phyloP scores from a whole-genome alignment of 208 protist genomes.

The Acanthamoeba lenticulata region DNA sequence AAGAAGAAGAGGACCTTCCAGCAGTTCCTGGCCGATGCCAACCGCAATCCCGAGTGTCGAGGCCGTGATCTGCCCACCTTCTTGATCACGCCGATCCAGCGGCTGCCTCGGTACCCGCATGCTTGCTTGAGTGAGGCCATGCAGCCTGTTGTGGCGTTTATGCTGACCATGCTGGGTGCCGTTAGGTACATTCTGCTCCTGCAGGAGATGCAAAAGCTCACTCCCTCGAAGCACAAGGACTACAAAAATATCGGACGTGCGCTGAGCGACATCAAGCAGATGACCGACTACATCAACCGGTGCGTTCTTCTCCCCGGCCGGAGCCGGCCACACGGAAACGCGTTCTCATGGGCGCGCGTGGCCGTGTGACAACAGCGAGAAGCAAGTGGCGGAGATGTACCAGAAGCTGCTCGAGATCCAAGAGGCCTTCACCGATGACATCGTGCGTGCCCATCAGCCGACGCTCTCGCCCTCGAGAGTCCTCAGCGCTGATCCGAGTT shows the following conservation, averaged over 20 bases:
- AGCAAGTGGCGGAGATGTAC: not conserved
- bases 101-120: not conserved
- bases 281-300: constrained; percentile 47
- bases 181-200: constrained; percentile 43
- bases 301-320: not conserved
- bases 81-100: constrained; percentile 32
- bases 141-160: too few relatives aligned
- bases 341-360: not conserved
- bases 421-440: constrained; percentile 2
- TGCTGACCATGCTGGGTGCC: too few relatives aligned
- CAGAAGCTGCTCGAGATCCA: constrained; percentile 18
- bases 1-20: constrained; percentile 43
- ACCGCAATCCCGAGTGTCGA: not conserved
- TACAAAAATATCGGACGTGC: constrained; percentile 35
- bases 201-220: constrained; percentile 34
- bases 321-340: too few relatives aligned
- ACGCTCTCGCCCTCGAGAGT: not conserved
- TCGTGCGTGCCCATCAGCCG: not conserved
- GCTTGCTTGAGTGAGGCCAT: too few relatives aligned
- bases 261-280: constrained; percentile 30
- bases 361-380: not conserved
- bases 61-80: constrained; percentile 8
- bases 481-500: not conserved
- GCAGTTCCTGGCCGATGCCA: not conserved
- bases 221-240: constrained; percentile 21